Percentiles rank a stretch among this genome's conserved stretches.
phyloP scores from a whole-genome alignment of 768 basidiomycete genomes.

The Kwoniella sp. region DNA sequence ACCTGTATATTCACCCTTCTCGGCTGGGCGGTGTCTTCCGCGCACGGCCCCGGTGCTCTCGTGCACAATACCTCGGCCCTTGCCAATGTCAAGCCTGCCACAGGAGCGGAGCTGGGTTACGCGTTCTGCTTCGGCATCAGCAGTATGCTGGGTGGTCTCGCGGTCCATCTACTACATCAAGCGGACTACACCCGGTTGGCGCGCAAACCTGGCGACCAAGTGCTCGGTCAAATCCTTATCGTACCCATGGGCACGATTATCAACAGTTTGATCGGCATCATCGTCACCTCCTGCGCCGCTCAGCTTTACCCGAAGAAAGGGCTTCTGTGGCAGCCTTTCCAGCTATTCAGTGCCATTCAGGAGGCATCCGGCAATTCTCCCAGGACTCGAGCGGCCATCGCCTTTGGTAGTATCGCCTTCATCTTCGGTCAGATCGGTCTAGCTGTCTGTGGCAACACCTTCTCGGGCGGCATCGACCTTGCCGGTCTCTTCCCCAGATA shows the following conservation, averaged over 20 bases:
- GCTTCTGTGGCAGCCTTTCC: conserved; percentile 27
- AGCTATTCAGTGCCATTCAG: conserved; percentile 32
- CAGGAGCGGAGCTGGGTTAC: conserved; percentile 17
- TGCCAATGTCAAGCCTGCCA: too few species aligned
- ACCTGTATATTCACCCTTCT: conserved; percentile 13
- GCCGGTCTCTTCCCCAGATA: conserved; percentile 28
- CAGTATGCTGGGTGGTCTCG: conserved; percentile 41
- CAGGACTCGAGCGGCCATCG: conserved; percentile 40
- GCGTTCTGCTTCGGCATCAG: conserved; percentile 36
- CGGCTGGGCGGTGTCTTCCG: not conserved
- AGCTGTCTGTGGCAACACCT: conserved; percentile 15
- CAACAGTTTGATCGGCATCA: conserved; percentile 36
- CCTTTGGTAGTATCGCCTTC: conserved; percentile 25
- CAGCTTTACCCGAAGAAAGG: conserved; percentile 23
- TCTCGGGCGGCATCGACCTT: conserved; percentile 24
- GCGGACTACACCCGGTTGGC: conserved; percentile 16
- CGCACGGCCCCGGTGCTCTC: conserved; percentile 15
- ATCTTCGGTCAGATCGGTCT: conserved; percentile 21
- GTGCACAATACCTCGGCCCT: conserved; percentile 9
- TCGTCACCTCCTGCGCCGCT: conserved; percentile 30
- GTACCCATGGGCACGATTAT: conserved; percentile 33
- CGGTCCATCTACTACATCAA: conserved; percentile 24
- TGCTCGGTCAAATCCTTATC: conserved; percentile 28
- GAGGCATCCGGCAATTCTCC: conserved; percentile 28
- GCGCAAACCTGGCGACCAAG: conserved; percentile 23